Evolutionary conservation across 495 filamentous ascomycete species (phyloP).

Genomic region (Extremus antarcticus): DNA sequence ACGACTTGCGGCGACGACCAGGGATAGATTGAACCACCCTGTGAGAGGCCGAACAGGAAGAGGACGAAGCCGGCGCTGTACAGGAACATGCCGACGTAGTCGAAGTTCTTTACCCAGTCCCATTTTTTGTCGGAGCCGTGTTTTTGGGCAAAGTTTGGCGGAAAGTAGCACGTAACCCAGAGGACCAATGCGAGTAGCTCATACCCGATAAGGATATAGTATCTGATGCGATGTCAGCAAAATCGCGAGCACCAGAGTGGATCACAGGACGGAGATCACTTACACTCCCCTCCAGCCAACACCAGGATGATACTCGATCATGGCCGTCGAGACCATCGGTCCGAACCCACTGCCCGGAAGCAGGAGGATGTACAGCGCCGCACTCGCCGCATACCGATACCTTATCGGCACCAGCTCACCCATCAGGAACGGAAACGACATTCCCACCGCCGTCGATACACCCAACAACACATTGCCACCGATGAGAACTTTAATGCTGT

Average conservation of each 20-base stretch:
- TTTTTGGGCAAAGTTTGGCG: neutral
- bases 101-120: neutral
- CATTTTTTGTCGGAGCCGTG: neutral
- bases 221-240: neutral
- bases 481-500: conserved; percentile 19
- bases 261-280: no score
- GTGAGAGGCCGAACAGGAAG: neutral
- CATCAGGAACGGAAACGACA: conserved; percentile 17
- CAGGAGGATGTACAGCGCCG: neutral
- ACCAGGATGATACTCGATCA: neutral
- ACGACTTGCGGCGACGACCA: neutral
- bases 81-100: neutral
- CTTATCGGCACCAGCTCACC: conserved; percentile 22
- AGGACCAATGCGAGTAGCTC: neutral
- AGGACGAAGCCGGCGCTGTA: neutral
- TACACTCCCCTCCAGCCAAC: neutral
- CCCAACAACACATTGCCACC: conserved; percentile 25
- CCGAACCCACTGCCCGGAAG: neutral
- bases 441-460: conserved; percentile 19
- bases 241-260: no score
- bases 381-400: conserved; percentile 11
- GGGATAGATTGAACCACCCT: neutral
- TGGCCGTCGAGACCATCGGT: neutral
- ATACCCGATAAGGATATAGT: neutral
- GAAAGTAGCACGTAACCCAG: neutral